Conservation (phyloP, 768 basidiomycete genomes). For the Tephrocybe sp. region DNA sequence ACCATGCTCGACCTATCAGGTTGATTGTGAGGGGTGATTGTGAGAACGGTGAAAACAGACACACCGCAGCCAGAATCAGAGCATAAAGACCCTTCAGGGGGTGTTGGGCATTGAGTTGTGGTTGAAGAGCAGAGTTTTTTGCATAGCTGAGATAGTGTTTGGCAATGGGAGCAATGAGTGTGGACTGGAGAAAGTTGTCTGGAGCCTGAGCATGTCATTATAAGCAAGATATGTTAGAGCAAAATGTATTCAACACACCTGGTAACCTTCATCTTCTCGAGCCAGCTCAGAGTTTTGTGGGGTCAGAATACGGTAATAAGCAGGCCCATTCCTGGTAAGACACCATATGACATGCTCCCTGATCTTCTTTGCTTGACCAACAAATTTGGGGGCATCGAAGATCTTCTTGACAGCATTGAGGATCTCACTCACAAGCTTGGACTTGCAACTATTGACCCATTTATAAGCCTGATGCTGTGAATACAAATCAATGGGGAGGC, state of each 20-base stretch:
- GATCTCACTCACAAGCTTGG: conserved; percentile 13
- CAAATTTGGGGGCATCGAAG: neutral
- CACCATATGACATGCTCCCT: conserved; percentile 10
- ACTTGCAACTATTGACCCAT: conserved; percentile 8
- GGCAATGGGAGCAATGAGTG: conserved; percentile 7
- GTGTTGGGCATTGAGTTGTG: conserved; percentile 4
- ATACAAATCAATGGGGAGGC: neutral
- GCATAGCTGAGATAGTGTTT: conserved; percentile 7
- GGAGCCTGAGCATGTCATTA: conserved; percentile 6
- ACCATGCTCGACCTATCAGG: neutral
- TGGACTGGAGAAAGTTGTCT: conserved; percentile 9
- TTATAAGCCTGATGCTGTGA: conserved; percentile 7
- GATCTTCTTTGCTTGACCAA: neutral
- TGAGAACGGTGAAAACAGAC: neutral
- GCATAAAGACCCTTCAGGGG: conserved; percentile 11
- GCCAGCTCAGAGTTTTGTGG: conserved; percentile 4
- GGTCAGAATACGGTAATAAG: conserved; percentile 12
- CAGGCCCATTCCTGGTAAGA: conserved; percentile 12
- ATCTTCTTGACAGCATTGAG: conserved; percentile 4
- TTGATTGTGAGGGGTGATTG: neutral
- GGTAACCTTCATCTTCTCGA: conserved; percentile 1
- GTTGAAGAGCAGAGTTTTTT: conserved; percentile 5
- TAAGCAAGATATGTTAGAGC: neutral
- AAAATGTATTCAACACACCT: conserved; percentile 2
- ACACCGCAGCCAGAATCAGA: conserved; percentile 7